Conservation (phyloP, 345 rosid species). For the Aethionema arabicum region DNA sequence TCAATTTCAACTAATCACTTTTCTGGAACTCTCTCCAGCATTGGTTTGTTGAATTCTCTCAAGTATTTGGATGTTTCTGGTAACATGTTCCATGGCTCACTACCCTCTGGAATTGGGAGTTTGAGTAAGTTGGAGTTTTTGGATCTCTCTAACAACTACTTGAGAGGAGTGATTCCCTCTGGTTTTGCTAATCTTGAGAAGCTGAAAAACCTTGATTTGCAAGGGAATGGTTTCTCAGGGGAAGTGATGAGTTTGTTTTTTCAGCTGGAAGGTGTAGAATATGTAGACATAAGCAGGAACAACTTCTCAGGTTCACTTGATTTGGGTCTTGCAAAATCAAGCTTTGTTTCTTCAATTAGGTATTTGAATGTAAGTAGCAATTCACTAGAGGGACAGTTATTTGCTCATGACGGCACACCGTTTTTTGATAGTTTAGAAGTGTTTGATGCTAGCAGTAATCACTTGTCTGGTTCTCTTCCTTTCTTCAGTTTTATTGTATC, state of each 20-base stretch:
- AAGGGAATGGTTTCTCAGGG: constrained; percentile 61
- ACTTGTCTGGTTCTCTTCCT: constrained; percentile 63
- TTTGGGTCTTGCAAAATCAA: constrained; percentile 56
- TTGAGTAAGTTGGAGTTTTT: constrained; percentile 47
- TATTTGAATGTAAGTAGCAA: constrained; percentile 66
- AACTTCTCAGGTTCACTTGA: constrained; percentile 75
- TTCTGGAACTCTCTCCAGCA: constrained; percentile 61
- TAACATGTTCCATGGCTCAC: constrained; percentile 54
- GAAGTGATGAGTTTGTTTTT: constrained; percentile 64
- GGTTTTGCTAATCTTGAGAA: constrained; percentile 47
- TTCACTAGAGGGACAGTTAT: constrained; percentile 58
- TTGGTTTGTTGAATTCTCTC: constrained; percentile 54
- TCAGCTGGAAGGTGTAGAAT: constrained; percentile 46
- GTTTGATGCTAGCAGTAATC: constrained; percentile 81
- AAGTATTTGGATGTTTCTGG: constrained; percentile 56
- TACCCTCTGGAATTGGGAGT: constrained; percentile 49
- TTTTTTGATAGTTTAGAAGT: constrained; percentile 85
- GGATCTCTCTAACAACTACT: constrained; percentile 58
- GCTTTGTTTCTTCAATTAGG: constrained; percentile 63
- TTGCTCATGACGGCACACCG: constrained; percentile 76
- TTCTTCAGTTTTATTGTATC: constrained; percentile 77
- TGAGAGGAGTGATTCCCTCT: constrained; percentile 56
- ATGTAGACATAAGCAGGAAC: constrained; percentile 72
- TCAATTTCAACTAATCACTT: constrained; percentile 65
- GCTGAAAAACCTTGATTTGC: constrained; percentile 65